A percentile compares a stretch with the other conserved stretches of the same genome.
Conservation (phyloP, 2,329 filamentous ascomycete species). For the Colletotrichum viniferum region DNA sequence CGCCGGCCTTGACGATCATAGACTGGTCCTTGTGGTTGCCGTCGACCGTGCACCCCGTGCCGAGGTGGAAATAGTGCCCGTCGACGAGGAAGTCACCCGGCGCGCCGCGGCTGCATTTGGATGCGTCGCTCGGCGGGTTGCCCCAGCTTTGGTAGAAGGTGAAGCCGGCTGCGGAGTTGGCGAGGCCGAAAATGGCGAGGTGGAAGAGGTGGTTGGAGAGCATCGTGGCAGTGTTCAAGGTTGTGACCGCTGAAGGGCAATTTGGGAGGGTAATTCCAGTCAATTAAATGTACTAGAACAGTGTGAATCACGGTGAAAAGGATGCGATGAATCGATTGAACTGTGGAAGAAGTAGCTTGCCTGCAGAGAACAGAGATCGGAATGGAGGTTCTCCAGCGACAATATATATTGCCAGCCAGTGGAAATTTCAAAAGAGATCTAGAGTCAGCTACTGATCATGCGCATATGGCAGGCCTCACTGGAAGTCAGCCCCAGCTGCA, state of each 20-base stretch:
- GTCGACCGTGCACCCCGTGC: background rate
- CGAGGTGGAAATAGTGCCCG: background rate
- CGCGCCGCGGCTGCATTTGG: background rate
- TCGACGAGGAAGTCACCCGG: background rate
- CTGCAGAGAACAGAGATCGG: background rate
- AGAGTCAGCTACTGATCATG: no score
- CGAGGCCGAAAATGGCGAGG: background rate
- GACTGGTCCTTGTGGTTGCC: background rate
- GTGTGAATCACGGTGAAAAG: fast-evolving
- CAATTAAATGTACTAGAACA: background rate
- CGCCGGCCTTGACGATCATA: background rate
- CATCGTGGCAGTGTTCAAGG: fast-evolving
- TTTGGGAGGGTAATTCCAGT: no score
- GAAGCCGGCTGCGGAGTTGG: background rate
- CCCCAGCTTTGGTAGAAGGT: background rate
- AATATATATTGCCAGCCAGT: background rate
- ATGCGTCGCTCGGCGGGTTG: background rate
- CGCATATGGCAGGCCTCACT: background rate
- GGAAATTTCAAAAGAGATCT: fast-evolving
- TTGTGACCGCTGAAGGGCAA: no score
- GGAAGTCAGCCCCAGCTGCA: background rate
- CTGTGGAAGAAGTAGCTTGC: background rate
- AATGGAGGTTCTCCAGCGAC: background rate
- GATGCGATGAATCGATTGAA: fast-evolving
- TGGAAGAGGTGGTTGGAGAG: background rate